Base-by-base conservation (phyloP, 495 filamentous ascomycete genomes). In the Lasiosphaeriaceae sp. region DNA sequence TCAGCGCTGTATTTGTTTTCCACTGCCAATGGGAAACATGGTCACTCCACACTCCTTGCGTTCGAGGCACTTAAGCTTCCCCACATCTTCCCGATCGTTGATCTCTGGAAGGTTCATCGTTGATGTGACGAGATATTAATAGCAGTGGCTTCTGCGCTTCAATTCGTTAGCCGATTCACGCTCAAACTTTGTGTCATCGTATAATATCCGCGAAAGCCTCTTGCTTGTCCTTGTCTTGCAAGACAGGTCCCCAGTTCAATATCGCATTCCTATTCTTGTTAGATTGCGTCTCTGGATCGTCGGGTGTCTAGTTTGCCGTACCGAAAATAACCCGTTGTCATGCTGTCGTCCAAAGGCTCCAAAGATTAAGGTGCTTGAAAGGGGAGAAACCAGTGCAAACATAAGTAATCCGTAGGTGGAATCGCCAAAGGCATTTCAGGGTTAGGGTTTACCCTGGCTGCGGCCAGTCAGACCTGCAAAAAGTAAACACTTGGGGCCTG, bases 71-170 rank as follows among this genome's bases (percentile, higher is more conserved):
- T 50, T 54, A 12, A 43, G 39, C 39, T 16, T 51, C 48, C 21
- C 56, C 56, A 52, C 49, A 45, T 47, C 37, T 50, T 31, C 39
- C 39, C 39, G 39, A 43, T 43, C 39, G 14, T 20, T 45, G 11
- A n/a, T n/a, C n/a, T n/a, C n/a, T n/a, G n/a, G n/a, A 12, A 12
- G 31, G 51, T 11, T 19, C 39, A 37, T 50, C 24, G 39, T 43
- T 17, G 39, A 43, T 53, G 49, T 52, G 54, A 35, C 16, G 50
- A 52, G 59, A 61, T 61, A 61, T 61, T 61, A 54, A 61, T 61
- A 61, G 59, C 35, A 49, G 54, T 49, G 39, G 31, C 29, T 31
- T 53, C 31, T 45, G 49, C 49, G 26, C 23, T 26, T 43, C n/a
- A n/a, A n/a, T 34, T 50, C 49, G 35, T 14, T 26, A 34, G 45